Conservation (phyloP, 257 asterid species). For the Agastache rugosa region DNA sequence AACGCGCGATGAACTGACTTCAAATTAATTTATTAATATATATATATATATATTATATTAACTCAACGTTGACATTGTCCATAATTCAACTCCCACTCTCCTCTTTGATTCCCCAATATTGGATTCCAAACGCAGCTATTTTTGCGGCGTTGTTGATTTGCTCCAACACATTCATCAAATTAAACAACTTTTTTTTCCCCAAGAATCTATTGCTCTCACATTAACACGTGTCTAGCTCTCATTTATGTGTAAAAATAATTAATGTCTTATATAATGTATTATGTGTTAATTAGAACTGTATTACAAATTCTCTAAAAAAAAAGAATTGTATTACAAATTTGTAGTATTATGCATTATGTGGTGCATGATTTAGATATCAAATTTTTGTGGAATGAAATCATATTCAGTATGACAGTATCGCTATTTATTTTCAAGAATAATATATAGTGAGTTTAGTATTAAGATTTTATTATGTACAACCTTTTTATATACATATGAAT, state of each 20-base stretch:
- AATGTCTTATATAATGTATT: no score
- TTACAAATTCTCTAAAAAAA: no score
- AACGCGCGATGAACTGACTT: neutral
- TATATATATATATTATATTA: neutral
- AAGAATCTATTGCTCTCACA: neutral
- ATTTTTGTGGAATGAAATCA: no score
- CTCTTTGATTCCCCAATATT: constrained; percentile 5
- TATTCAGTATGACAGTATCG: no score
- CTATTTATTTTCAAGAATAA: no score
- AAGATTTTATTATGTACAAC: no score
- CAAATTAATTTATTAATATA: neutral
- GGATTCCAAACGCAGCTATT: neutral
- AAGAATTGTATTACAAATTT: no score
- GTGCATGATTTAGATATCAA: neutral
- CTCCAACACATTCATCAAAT: neutral
- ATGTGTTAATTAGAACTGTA: no score
- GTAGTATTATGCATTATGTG: no score
- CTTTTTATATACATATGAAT: no score
- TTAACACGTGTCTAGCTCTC: neutral
- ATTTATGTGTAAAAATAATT: neutral
- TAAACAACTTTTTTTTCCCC: neutral
- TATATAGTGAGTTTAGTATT: no score
- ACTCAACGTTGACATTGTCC: constrained; percentile 38
- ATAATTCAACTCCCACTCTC: constrained; percentile 15
- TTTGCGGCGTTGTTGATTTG: constrained; percentile 30